These are phyloP conservation scores for Phyllosticta citrichinensis DNA, from an alignment of 2,329 filamentous ascomycete species.

Conservation along the genomic window DNA sequence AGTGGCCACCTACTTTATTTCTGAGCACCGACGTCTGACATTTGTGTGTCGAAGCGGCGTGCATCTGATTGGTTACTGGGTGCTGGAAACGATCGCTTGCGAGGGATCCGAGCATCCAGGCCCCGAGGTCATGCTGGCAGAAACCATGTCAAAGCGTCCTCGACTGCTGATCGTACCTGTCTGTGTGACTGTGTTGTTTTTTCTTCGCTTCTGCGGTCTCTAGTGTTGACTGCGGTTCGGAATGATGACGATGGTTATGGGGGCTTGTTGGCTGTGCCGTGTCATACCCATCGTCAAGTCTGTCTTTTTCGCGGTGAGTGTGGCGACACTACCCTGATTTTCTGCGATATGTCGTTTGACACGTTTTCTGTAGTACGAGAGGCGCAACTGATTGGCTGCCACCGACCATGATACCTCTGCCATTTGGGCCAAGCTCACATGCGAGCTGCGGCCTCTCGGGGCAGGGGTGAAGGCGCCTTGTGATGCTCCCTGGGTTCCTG, in stretches of 20 bases:
- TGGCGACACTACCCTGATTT: neutral
- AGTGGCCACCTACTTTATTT: neutral
- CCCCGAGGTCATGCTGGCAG: neutral
- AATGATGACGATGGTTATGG: neutral
- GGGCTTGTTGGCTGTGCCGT: neutral
- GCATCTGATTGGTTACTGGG: neutral
- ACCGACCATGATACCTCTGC: neutral
- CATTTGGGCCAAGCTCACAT: neutral
- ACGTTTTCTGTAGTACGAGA: neutral
- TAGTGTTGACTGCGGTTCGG: neutral
- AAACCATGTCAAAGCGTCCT: neutral
- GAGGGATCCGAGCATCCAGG: neutral
- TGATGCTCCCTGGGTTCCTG: conserved; percentile 30
- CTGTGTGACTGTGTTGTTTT: neutral
- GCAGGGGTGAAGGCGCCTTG: conserved; percentile 61
- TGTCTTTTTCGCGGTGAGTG: neutral
- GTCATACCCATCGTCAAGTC: neutral
- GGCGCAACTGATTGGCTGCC: neutral
- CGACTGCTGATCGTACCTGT: neutral
- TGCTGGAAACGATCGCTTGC: neutral
- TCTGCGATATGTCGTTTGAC: neutral
- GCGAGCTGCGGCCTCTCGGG: conserved; percentile 54
- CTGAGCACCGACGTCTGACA: neutral
- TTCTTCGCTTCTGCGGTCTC: neutral
- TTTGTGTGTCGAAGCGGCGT: neutral